A percentile compares a stretch with the other conserved stretches of the same genome.
phyloP scores from a whole-genome alignment of 2,329 filamentous ascomycete genomes.

The Trichophyton mentagrophytes region DNA sequence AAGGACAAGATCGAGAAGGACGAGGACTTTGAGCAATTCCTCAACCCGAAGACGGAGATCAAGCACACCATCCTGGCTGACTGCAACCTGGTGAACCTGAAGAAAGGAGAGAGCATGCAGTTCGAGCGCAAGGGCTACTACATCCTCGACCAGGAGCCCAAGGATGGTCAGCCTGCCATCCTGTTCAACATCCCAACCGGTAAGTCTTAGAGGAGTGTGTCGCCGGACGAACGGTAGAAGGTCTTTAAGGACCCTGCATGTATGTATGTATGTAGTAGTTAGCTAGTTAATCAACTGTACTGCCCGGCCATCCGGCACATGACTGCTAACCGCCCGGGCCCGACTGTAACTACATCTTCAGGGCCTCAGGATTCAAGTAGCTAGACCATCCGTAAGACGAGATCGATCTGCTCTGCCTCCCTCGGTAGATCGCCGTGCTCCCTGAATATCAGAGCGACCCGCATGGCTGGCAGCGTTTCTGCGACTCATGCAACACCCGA shows the following conservation, averaged over 20 bases:
- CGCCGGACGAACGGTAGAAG: background rate
- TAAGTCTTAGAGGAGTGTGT: conserved; percentile 25
- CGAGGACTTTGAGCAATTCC: conserved; percentile 69
- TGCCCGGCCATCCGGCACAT: background rate
- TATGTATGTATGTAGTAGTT: no score
- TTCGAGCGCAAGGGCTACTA: conserved; percentile 90
- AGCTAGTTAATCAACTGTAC: background rate
- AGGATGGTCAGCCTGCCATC: conserved; percentile 47
- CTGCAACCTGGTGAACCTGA: conserved; percentile 62
- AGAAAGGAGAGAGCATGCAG: conserved; percentile 85
- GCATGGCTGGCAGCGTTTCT: background rate
- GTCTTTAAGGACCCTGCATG: no score
- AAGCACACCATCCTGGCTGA: conserved; percentile 67
- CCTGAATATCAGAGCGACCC: background rate
- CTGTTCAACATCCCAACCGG: conserved; percentile 61
- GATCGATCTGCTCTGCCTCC: background rate
- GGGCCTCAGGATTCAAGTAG: background rate
- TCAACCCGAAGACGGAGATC: conserved; percentile 63
- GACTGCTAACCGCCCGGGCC: background rate
- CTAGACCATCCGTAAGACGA: background rate
- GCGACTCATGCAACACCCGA: background rate
- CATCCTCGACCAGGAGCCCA: conserved; percentile 58
- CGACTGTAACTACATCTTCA: background rate
- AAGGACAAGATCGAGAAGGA: conserved; percentile 90
- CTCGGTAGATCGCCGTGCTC: background rate